Conservation (phyloP, 257 asterid genomes). For the Penstemon newberryi region DNA sequence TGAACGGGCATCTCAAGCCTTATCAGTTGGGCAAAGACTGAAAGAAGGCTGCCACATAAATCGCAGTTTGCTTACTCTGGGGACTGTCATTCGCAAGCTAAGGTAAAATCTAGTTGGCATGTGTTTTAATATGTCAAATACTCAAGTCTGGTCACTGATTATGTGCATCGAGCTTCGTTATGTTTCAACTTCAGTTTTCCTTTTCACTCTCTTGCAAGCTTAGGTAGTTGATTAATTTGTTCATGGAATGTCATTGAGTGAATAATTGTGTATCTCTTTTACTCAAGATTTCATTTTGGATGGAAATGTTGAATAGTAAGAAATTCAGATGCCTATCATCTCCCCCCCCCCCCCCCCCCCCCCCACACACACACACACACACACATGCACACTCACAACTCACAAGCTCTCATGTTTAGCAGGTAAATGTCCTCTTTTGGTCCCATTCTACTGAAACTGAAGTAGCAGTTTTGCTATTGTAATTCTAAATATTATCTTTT, state of each 20-base stretch:
- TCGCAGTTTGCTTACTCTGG: slow-evolving; percentile 84
- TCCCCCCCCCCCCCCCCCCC: background rate
- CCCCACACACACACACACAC: background rate
- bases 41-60: slow-evolving; percentile 99
- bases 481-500: slow-evolving; percentile 17
- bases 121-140: slow-evolving; percentile 4
- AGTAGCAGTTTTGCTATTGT: slow-evolving; percentile 9
- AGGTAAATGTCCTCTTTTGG: background rate
- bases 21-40: slow-evolving; percentile 92
- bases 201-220: background rate
- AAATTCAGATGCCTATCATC: slow-evolving; percentile 16
- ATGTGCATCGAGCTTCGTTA: slow-evolving; percentile 23
- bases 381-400: background rate
- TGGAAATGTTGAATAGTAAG: slow-evolving; percentile 17
- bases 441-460: slow-evolving; percentile 19
- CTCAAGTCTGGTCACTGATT: background rate
- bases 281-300: slow-evolving; percentile 6
- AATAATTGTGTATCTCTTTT: slow-evolving; percentile 3
- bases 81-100: slow-evolving; percentile 61
- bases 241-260: background rate
- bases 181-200: background rate
- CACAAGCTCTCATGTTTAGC: background rate
- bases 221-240: background rate
- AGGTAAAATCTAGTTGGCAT: slow-evolving; percentile 34
- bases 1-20: slow-evolving; percentile 97